Evolutionary conservation across 2,329 filamentous ascomycete genomes (phyloP), one percentile per base, ranked within the genome.

Genomic region (Stagonosporopsis vannaccii): DNA sequence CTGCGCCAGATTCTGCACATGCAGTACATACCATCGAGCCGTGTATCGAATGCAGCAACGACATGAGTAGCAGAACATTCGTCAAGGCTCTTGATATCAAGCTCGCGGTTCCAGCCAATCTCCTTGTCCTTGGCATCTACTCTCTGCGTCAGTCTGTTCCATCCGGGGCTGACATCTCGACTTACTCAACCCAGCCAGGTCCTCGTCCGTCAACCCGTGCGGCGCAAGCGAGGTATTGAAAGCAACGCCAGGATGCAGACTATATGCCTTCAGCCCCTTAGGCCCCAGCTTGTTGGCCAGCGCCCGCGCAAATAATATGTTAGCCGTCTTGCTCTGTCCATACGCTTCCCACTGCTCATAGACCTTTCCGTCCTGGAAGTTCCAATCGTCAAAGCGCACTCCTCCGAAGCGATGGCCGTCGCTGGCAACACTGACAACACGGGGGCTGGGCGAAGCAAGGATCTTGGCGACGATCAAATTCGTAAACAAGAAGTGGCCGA

Each of bases 261-360:
- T 71, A 22, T 65, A 75, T 20, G 68, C 53, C 20, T 33, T 55
- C 48, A 75, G 23, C 0, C 71, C 71, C 37, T 58, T 66, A 0
- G 17, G 0, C 0, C 64, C 69, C 9, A 75, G 49, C 44, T 68
- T 69, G 30, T 62, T 44, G 2, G 67, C 68, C 35, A 73, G 43
- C 4, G 56, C 51, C 26, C 62, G 61, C 0, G 71, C 58, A 28
- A 72, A 73, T 22, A 74, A 46, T 11, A 83, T 78, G 50, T 83
- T 82, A 2, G 81, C 81, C 26, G 81, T 81, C 68, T 85, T 85
- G 62, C 79, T 81, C 61, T 82, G 81, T 2, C 75, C 78, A 57
- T 85, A 85, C 2, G 80, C 80, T 1, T 71, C 62, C 73, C 79
- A 81, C 61, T 61, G 58, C 7, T 78, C 66, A 44, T 78, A 80